These are phyloP conservation scores for Camellia granthamiana DNA, from an alignment of 148 eudicot species.

Conservation along the genomic window DNA sequence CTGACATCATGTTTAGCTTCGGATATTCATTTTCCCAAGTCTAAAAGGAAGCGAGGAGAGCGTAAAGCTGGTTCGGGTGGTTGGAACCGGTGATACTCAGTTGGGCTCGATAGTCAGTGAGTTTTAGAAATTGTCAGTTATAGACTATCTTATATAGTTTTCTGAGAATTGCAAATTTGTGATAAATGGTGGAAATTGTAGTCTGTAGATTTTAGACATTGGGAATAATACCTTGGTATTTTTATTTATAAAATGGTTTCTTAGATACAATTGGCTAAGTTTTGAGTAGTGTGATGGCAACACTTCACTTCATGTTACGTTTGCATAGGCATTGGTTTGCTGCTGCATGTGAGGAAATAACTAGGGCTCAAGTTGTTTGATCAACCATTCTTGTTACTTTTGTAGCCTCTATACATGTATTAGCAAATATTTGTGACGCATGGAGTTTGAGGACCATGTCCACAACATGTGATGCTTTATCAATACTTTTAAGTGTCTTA, in stretches of 20 bases:
- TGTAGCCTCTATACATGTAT: background rate
- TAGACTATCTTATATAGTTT: background rate
- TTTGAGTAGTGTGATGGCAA: too few relatives aligned
- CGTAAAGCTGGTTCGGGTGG: slow-evolving; percentile 75
- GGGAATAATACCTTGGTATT: too few relatives aligned
- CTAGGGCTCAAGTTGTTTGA: background rate
- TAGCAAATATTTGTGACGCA: background rate
- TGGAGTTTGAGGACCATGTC: background rate
- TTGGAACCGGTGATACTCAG: slow-evolving; percentile 54
- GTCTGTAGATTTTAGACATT: too few relatives aligned
- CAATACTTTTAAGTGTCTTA: too few relatives aligned
- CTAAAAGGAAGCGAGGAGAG: slow-evolving; percentile 84
- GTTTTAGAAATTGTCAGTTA: background rate
- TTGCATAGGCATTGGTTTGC: background rate
- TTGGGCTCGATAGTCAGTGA: slow-evolving; percentile 37
- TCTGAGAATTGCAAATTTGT: background rate
- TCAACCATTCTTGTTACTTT: background rate
- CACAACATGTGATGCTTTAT: too few relatives aligned
- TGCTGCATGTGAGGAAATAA: background rate
- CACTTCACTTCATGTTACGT: background rate
- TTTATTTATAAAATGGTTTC: too few relatives aligned
- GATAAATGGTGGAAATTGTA: too few relatives aligned
- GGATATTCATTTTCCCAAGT: slow-evolving; percentile 44
- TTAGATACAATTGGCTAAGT: too few relatives aligned
- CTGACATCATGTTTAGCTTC: slow-evolving; percentile 46